A percentile compares a stretch with the other conserved stretches of the same genome.
These are phyloP conservation scores for Botrytis medusae DNA, from an alignment of 2,329 filamentous ascomycete genomes.

Conservation along the genomic window DNA sequence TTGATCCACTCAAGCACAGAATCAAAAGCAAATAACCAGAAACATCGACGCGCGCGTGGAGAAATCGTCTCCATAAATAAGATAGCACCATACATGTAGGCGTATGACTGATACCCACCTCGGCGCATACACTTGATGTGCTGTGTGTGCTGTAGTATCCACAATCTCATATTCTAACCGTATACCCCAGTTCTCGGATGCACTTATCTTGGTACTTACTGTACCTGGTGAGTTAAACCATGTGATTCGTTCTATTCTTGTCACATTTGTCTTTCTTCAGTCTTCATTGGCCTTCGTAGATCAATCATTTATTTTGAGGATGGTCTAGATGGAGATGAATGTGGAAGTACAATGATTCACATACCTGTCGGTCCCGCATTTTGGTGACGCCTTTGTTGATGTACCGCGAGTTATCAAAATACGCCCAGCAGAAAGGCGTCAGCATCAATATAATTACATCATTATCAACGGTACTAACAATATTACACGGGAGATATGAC, in stretches of 20 bases:
- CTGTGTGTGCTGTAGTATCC: background rate
- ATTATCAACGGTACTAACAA: background rate
- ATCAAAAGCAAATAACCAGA: conserved; percentile 2
- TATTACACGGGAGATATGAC: background rate
- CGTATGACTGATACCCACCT: background rate
- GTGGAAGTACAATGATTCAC: background rate
- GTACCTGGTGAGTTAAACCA: background rate
- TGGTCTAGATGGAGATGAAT: background rate
- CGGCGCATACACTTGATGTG: background rate
- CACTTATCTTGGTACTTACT: background rate
- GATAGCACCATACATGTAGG: background rate
- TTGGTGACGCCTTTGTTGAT: background rate
- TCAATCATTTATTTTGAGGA: background rate
- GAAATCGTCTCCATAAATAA: background rate
- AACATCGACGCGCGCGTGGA: background rate
- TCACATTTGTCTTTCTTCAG: background rate
- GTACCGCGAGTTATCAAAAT: background rate
- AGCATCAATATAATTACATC: background rate
- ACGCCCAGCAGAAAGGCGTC: background rate
- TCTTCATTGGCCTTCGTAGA: background rate
- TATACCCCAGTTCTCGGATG: background rate
- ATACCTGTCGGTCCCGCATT: background rate
- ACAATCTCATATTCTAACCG: background rate
- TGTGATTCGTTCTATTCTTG: background rate
- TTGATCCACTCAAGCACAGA: background rate